These are phyloP conservation scores for Nitzschia inconspicua DNA, from an alignment of 108 stramenopile species.

Conservation along the genomic window DNA sequence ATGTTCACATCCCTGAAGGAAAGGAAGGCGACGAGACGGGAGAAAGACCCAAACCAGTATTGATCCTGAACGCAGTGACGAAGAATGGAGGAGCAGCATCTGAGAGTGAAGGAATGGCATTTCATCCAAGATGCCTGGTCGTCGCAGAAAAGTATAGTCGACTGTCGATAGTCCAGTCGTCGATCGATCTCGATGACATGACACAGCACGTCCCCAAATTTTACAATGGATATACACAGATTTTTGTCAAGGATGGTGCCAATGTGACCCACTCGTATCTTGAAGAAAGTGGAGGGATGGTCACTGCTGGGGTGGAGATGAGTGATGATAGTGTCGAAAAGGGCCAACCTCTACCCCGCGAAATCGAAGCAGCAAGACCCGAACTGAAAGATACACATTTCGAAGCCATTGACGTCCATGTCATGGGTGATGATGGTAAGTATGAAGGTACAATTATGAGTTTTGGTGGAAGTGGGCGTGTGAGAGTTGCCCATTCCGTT, in stretches of 20 bases:
- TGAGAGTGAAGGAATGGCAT: slow-evolving; percentile 51
- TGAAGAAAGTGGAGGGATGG: slow-evolving; percentile 80
- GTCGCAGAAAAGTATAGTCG: slow-evolving; percentile 56
- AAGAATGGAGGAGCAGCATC: slow-evolving; percentile 41
- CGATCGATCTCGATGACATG: slow-evolving; percentile 66
- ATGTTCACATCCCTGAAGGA: slow-evolving; percentile 34
- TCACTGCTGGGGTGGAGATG: slow-evolving; percentile 61
- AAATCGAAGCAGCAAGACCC: slow-evolving; percentile 60
- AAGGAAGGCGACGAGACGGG: slow-evolving; percentile 5
- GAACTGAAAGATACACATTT: slow-evolving; percentile 78
- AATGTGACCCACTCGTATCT: slow-evolving; percentile 82
- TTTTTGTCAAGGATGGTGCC: slow-evolving; percentile 68
- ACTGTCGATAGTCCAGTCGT: slow-evolving; percentile 69
- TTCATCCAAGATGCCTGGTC: slow-evolving; percentile 72
- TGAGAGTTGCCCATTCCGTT: slow-evolving; percentile 61
- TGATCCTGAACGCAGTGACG: slow-evolving; percentile 79
- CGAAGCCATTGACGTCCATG: slow-evolving; percentile 77
- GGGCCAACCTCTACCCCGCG: slow-evolving; percentile 42
- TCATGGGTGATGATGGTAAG: slow-evolving; percentile 58
- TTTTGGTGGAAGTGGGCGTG: slow-evolving; percentile 79
- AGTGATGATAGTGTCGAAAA: slow-evolving; percentile 36
- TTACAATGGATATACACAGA: slow-evolving; percentile 85
- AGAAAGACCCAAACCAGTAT: slow-evolving; percentile 47
- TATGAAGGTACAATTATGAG: slow-evolving; percentile 69
- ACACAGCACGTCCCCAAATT: slow-evolving; percentile 50